Evolutionary conservation across 2,329 filamentous ascomycete genomes (phyloP).

Genomic region (Colletotrichum cereale): DNA sequence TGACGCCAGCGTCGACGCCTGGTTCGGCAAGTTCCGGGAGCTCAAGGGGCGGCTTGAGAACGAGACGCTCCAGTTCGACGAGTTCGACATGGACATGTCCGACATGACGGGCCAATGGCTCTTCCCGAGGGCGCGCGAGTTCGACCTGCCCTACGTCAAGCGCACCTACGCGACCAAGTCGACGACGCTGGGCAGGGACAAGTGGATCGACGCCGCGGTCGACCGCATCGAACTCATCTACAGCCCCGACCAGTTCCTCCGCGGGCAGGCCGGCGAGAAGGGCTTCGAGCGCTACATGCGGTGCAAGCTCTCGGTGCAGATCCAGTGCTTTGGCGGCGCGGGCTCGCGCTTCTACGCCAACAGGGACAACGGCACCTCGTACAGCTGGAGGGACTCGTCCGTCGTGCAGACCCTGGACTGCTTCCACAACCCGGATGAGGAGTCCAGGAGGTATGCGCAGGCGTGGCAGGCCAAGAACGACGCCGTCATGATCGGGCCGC

Average conservation of each 20-base stretch:
- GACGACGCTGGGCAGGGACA: constrained; percentile 52
- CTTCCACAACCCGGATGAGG: constrained; percentile 52
- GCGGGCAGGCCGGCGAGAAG: constrained; percentile 45
- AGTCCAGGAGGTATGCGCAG: constrained; percentile 50
- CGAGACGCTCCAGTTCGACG: constrained; percentile 47
- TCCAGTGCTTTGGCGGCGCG: constrained; percentile 60
- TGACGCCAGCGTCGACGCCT: constrained; percentile 49
- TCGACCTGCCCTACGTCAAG: constrained; percentile 62
- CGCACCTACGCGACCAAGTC: constrained; percentile 59
- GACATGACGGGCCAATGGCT: constrained; percentile 60
- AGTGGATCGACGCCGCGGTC: constrained; percentile 55
- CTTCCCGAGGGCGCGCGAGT: constrained; percentile 59
- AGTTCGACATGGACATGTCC: constrained; percentile 58
- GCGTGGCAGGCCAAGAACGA: constrained; percentile 60
- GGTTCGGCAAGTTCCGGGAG: constrained; percentile 51
- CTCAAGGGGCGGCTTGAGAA: constrained; percentile 45
- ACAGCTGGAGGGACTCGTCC: constrained; percentile 61
- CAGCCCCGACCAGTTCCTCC: constrained; percentile 42
- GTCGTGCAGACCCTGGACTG: constrained; percentile 56
- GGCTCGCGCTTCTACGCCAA: constrained; percentile 57
- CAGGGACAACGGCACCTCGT: constrained; percentile 59
- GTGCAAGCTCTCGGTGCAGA: constrained; percentile 59
- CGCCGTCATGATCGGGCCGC: constrained; percentile 40
- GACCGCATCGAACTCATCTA: constrained; percentile 54
- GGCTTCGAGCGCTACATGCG: constrained; percentile 18